Base-by-base conservation (phyloP, 495 filamentous ascomycete species). In the Letharia columbiana region DNA sequence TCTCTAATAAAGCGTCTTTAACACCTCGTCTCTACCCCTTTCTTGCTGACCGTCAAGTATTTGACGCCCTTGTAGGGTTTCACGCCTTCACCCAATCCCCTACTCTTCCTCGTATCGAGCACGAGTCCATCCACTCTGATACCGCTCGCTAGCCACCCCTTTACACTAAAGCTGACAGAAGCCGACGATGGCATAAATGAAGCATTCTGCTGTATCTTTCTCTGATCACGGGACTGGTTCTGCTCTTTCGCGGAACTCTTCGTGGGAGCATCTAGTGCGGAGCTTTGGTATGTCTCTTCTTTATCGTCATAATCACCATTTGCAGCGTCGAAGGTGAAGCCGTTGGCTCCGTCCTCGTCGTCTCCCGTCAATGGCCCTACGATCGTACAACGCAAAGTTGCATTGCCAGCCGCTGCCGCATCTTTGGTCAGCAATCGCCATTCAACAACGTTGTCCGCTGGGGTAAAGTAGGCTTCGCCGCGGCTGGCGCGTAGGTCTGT, bases 61-160 rank as follows among this genome's bases (percentile, higher is more conserved):
- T 98, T 99, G 58, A 98, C 94, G 17, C 94, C 95, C 79, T 98
- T 99, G 75, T 96, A 99, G 50, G 95, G 94, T 75, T 90, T 92
- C 54, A 98, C 84, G 15, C 88, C 85, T 70, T 96, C 90, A 1
- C 91, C 92, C 15, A 99, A 68, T 4, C 94, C 94, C 40, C 87
- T 82, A 76, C 91, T 95, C 78, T 87, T 91, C 70, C 90, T 86
- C n/a, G 83, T 79, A 72, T 97, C 92, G 58, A 99, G 81, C 44
- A 84, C 81, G 62, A 99, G 82, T 71, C 90, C 91, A 62, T 98
- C 94, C 4, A 99, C 91, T 73, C 86, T 92, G 66, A 99, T 88
- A 39, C 94, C 94, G 72, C 94, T 98, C 9, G 92, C 86, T 68
- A 98, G 77, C 94, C 94, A 98, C 17, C 95, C 95, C 74, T 91